Conservation (phyloP, 495 filamentous ascomycete genomes). For the Tuber melanosporum region DNA sequence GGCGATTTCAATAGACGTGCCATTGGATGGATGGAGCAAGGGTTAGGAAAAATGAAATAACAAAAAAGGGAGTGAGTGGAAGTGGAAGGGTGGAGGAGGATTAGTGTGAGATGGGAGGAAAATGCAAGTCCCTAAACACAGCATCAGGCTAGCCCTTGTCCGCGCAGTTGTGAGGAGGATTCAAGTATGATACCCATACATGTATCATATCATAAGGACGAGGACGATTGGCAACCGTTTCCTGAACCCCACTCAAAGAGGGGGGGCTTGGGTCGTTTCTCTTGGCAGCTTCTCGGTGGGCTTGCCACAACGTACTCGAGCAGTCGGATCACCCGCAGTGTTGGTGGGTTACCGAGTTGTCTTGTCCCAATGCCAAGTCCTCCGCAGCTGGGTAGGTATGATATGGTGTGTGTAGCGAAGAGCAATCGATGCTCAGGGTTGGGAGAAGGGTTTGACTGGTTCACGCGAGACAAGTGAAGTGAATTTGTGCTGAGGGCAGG, state of each 20-base stretch:
- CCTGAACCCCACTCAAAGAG: conserved; percentile 32
- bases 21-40: conserved; percentile 31
- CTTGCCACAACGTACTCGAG: conserved; percentile 22
- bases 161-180: conserved; percentile 15
- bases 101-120: conserved; percentile 12
- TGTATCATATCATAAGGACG: background rate
- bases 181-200: background rate
- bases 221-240: conserved; percentile 28
- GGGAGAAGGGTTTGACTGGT: conserved; percentile 27
- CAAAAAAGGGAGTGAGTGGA: background rate
- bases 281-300: conserved; percentile 26
- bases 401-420: conserved; percentile 17
- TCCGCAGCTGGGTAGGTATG: conserved; percentile 21
- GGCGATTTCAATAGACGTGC: conserved; percentile 23
- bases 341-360: conserved; percentile 30
- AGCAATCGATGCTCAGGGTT: conserved; percentile 15
- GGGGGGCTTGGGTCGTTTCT: conserved; percentile 33
- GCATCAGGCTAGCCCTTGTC: conserved; percentile 24
- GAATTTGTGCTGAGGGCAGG: conserved; percentile 12
- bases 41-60: background rate
- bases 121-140: conserved; percentile 34
- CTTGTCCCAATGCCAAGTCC: conserved; percentile 18
- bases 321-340: conserved; percentile 36
- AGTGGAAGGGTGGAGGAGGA: background rate
- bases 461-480: conserved; percentile 30